Evolutionary conservation across 495 filamentous ascomycete genomes (phyloP).

Genomic region (Penicillium samsonianum): DNA sequence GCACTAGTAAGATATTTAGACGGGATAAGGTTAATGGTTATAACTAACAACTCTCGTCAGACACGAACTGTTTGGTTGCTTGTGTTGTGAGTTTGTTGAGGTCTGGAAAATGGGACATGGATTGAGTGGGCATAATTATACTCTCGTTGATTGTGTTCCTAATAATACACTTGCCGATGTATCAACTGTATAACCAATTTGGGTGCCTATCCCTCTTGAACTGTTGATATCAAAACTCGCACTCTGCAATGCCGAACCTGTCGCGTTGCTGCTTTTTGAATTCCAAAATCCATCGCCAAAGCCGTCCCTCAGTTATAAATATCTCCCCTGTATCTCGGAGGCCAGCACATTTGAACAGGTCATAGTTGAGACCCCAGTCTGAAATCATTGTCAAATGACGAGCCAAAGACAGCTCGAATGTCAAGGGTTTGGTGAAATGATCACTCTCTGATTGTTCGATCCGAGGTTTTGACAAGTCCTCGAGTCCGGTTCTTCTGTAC

Average conservation of each 20-base stretch:
- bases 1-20: not conserved
- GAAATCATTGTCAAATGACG: constrained; percentile 1
- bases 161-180: not conserved
- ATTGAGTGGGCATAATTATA: not conserved
- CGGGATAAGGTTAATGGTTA: not conserved
- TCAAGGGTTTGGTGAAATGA: not conserved
- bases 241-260: not conserved
- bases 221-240: no score
- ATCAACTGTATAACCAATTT: not conserved
- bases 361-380: not conserved
- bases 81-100: not conserved
- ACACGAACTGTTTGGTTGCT: not conserved
- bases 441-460: no score
- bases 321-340: not conserved
- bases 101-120: not conserved
- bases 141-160: not conserved
- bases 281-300: constrained; percentile 2
- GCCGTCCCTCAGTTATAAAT: not conserved
- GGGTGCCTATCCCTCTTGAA: not conserved
- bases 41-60: not conserved
- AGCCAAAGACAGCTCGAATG: not conserved
- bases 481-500: not conserved
- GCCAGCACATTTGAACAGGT: not conserved
- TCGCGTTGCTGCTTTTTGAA: not conserved
- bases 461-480: not conserved